Evolutionary conservation across 2,329 filamentous ascomycete species (phyloP), one percentile per base, ranked within the genome.

Genomic region (Cladosporium sp.): DNA sequence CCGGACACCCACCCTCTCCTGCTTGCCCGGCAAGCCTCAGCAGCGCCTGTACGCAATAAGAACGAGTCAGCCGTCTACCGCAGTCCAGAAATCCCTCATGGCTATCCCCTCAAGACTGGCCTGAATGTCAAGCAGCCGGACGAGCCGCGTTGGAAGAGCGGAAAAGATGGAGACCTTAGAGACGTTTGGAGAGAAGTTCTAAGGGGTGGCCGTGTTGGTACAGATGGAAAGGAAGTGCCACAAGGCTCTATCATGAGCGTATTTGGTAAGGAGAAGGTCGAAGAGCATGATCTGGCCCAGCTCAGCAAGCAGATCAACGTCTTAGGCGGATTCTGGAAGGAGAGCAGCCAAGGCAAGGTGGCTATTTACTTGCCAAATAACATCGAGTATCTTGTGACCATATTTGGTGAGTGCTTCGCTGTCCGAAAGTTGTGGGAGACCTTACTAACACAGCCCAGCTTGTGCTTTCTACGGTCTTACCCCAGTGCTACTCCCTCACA

Each of bases 311-410:
- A 96, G 76, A 97, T 98, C 77, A 93, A 91, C 77, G 85, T 95
- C 31, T 88, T 98, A 73, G 95, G 95, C 68, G 86, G 87, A 72
- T 87, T 93, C 70, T 82, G 91, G 65, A 86, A 91, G 72, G 86
- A 90, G 69, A 87, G 88, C 65, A 88, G 87, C 44, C 80, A 79
- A 4, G 49, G 58, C 8, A 89, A 88, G 59, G 91, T 98, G 35
- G 95, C 93, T 68, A 86, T 98, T 69, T 97, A 96, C 77, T 84
- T 98, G 65, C 92, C 93, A 52, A 97, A 99, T 82, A 97, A 93
- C 56, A 84, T 96, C 73, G 95, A 99, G 79, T 88, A 96, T 67
- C 82, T 99, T 59, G 85, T 87, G 37, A 85, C 90, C 8, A 81
- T 98, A 23, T 96, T 99, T 73, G 86, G 86, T 88, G 75, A 60